phyloP scores from a whole-genome alignment of 352 stramenopile genomes.

The Peronosclerospora sorghi region DNA sequence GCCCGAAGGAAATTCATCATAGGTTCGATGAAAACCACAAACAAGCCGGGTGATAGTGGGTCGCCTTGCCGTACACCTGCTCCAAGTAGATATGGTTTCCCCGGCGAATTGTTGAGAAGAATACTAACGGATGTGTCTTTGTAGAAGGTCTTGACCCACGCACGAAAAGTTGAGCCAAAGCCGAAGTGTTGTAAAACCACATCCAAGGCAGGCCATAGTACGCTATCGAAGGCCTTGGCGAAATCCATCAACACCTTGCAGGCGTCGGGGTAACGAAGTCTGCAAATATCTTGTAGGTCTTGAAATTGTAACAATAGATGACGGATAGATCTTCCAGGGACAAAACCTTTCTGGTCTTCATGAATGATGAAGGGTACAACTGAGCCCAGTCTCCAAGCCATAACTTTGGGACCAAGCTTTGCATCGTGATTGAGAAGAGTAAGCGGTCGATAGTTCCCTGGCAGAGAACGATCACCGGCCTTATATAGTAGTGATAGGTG shows the following conservation, averaged over 20 bases:
- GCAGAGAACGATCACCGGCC: not conserved
- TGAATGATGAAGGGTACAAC: constrained; percentile 3
- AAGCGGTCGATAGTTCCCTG: constrained; percentile 5
- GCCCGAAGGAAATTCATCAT: not conserved
- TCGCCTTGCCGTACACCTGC: constrained; percentile 9
- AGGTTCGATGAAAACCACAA: constrained; percentile 3
- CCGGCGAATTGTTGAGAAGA: constrained; percentile 2
- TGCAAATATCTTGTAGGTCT: not conserved
- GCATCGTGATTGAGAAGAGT: constrained; percentile 12
- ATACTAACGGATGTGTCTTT: constrained; percentile 1
- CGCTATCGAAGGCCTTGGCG: no score
- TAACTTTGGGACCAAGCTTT: constrained; percentile 4
- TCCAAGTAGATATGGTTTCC: constrained; percentile 1
- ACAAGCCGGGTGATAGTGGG: constrained; percentile 7
- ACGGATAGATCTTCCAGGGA: not conserved
- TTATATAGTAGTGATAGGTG: constrained; percentile 7
- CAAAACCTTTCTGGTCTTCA: no score
- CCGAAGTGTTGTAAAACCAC: not conserved
- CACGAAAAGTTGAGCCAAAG: constrained; percentile 3
- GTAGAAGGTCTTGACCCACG: constrained; percentile 9
- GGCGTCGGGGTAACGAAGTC: not conserved
- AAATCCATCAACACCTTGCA: not conserved
- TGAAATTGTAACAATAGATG: constrained; percentile 7
- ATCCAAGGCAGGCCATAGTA: not conserved
- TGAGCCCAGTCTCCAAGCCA: not conserved